Conservation (phyloP, 192 early-diverging fungal species). For the Mortierella alpina region DNA sequence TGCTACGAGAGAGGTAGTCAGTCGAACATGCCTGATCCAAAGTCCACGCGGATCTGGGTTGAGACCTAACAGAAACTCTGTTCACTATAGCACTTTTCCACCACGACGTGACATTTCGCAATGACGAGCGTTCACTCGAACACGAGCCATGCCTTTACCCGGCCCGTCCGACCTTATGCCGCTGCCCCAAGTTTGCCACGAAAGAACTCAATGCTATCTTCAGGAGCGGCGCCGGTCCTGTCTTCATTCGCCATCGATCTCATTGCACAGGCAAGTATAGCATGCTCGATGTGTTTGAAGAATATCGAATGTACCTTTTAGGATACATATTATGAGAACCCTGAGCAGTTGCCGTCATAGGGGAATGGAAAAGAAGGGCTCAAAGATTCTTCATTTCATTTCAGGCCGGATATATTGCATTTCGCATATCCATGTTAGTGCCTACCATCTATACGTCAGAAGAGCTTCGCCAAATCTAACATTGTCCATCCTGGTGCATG, state of each 20-base stretch:
- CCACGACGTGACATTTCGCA: not conserved
- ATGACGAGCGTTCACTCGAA: conserved; percentile 43
- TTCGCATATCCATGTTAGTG: no score
- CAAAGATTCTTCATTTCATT: not conserved
- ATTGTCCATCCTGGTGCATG: no score
- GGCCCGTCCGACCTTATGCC: conserved; percentile 29
- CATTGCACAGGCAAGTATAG: conserved; percentile 43
- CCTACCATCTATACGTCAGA: no score
- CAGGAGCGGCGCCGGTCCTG: conserved; percentile 27
- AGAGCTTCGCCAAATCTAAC: no score
- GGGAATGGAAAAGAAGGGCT: not conserved
- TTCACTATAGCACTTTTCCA: no score
- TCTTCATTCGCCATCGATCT: conserved; percentile 51
- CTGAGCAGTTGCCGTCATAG: not conserved
- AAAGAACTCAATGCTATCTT: conserved; percentile 36
- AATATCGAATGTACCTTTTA: not conserved
- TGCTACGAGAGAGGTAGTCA: no score
- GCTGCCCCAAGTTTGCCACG: conserved; percentile 1
- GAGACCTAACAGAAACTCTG: no score
- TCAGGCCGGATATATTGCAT: no score
- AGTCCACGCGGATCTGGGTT: no score
- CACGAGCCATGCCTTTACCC: conserved; percentile 15
- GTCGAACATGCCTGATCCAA: no score
- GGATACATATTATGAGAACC: conserved; percentile 14
- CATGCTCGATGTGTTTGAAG: not conserved